Evolutionary conservation across 2,329 filamentous ascomycete species (phyloP).

Genomic region (Neobulgaria alba): DNA sequence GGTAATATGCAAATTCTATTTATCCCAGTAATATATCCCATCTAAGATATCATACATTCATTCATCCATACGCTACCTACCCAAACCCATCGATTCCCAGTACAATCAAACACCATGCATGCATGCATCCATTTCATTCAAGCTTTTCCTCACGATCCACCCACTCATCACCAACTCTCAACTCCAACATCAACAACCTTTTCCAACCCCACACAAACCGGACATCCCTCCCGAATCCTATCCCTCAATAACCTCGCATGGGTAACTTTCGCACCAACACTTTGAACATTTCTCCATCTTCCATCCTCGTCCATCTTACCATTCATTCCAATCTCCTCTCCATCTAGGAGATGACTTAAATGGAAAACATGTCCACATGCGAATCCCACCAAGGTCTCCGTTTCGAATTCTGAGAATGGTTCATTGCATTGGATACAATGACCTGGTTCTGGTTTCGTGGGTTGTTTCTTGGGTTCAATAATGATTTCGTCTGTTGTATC

Average conservation of each 20-base stretch:
- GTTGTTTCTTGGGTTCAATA: not conserved
- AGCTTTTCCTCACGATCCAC: no score
- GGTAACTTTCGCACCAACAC: slow-evolving; percentile 79
- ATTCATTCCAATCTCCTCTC: slow-evolving; percentile 10
- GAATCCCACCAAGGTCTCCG: slow-evolving; percentile 69
- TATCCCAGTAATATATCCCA: no score
- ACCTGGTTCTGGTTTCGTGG: slow-evolving; percentile 35
- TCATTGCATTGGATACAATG: slow-evolving; percentile 52
- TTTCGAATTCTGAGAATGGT: slow-evolving; percentile 51
- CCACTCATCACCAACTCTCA: no score
- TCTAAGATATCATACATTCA: no score
- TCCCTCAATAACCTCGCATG: slow-evolving; percentile 72
- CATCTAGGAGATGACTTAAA: slow-evolving; percentile 54
- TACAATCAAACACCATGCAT: no score
- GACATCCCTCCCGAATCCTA: slow-evolving; percentile 57
- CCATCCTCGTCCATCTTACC: slow-evolving; percentile 37
- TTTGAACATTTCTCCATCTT: slow-evolving; percentile 41
- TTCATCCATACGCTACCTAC: no score
- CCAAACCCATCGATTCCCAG: no score
- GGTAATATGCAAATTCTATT: no score
- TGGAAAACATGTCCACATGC: slow-evolving; percentile 79
- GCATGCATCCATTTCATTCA: no score
- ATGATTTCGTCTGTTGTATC: not conserved
- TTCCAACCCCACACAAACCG: slow-evolving; percentile 42
- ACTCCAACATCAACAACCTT: not conserved